Evolutionary conservation across 2,329 filamentous ascomycete genomes (phyloP), one percentile per base, ranked within the genome.

Genomic region (Ramularia collo-cygni): DNA sequence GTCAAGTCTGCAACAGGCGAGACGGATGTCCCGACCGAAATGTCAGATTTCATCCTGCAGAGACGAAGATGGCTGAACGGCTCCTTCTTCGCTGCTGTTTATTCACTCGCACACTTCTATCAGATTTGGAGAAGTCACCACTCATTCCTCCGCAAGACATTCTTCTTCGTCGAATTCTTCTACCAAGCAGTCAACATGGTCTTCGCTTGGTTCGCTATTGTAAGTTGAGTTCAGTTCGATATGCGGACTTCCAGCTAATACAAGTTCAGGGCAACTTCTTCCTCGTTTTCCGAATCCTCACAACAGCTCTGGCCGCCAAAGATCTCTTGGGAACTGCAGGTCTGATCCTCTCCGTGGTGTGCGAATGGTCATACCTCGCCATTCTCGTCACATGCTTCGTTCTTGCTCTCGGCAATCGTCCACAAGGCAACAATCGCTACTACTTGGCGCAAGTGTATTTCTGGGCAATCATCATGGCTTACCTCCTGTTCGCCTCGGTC

Each of bases 361-460:
- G 98, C 57, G 86, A 94, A 66, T 98, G 90, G 88, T 73, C 95
- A 3, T 98, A 98, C 61, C 84, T 94, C 32, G 85, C 85, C 29
- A 90, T 85, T 9, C 71, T 98, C 33, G 83, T 96, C 37, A 89
- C 90, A 9, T 96, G 92, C 64, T 98, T 98, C 63, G 87, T 98
- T 21, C 69, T 98, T 26, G 84, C 92, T 9, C 77, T 98, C 61
- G 92, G 92, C 51, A 98, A 98, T 65, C 80, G 92, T 38, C 92
- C 92, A 6, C 84, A 93, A 55, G 93, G 93, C 34, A 95, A 88
- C 12, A 93, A 92, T 53, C 87, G 79, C 59, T 83, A 93, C 50
- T 98, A 98, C 67, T 84, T 92, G 72, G 85, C 85, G 36, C 95
- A 95, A 85, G 87, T 95, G n/a, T 83, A 88, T 64, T 98, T 98